A percentile compares a stretch with the other conserved stretches of the same genome.
These are phyloP conservation scores for Xylaria hypoxylon DNA, from an alignment of 2,329 filamentous ascomycete genomes.

Conservation along the genomic window DNA sequence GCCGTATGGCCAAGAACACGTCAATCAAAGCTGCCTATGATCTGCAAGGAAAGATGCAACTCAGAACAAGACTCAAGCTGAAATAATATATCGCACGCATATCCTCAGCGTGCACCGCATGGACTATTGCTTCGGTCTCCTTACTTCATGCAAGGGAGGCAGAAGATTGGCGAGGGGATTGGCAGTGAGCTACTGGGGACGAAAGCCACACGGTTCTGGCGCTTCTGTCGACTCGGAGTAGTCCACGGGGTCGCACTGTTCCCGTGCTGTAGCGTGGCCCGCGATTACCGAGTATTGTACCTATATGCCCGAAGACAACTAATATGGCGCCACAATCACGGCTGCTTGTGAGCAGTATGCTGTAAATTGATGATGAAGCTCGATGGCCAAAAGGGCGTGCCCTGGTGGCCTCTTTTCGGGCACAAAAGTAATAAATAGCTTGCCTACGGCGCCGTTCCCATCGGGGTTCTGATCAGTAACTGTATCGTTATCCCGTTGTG, in stretches of 20 bases:
- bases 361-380: slow-evolving; percentile 14
- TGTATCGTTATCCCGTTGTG: not conserved
- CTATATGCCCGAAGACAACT: slow-evolving; percentile 7
- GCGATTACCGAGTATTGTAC: not conserved
- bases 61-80: slow-evolving; percentile 14
- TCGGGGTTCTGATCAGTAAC: not conserved
- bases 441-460: not conserved
- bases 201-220: slow-evolving; percentile 21
- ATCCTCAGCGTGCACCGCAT: slow-evolving; percentile 24
- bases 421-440: slow-evolving; percentile 28
- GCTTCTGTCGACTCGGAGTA: slow-evolving; percentile 1
- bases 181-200: slow-evolving; percentile 2
- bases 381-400: not conserved
- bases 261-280: not conserved
- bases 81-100: slow-evolving; percentile 4
- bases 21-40: slow-evolving; percentile 21
- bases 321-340: slow-evolving; percentile 17
- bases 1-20: slow-evolving; percentile 14
- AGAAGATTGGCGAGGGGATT: slow-evolving; percentile 20
- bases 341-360: slow-evolving; percentile 1
- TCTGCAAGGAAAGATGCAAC: slow-evolving; percentile 15
- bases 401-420: not conserved
- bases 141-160: slow-evolving; percentile 11
- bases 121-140: slow-evolving; percentile 30
- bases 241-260: not conserved